A percentile compares a stretch with the other conserved stretches of the same genome.
Conservation (phyloP, 495 filamentous ascomycete genomes). For the Aspergillus wentii region DNA sequence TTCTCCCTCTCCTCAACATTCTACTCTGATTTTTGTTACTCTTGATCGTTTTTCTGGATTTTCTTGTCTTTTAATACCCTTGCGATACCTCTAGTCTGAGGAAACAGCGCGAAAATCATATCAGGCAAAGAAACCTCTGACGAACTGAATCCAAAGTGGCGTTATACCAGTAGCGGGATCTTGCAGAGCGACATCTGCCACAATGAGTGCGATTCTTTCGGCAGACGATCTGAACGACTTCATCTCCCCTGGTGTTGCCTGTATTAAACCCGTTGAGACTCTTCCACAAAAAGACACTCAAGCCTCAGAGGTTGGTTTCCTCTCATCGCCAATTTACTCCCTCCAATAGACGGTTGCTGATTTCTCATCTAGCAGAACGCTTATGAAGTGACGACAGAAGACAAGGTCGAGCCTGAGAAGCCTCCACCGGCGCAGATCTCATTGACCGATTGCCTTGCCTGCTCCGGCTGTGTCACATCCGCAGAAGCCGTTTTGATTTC, state of each 20-base stretch:
- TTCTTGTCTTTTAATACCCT: too few species aligned
- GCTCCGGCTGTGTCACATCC: constrained; percentile 95
- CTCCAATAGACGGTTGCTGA: constrained; percentile 15
- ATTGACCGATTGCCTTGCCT: constrained; percentile 94
- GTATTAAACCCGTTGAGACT: constrained; percentile 95
- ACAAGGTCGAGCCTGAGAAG: constrained; percentile 57
- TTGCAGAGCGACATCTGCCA: constrained; percentile 17
- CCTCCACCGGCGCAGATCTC: constrained; percentile 80
- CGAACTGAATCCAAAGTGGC: too few species aligned
- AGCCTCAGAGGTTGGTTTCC: constrained; percentile 27
- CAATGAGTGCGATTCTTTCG: constrained; percentile 94
- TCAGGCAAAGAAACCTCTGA: too few species aligned
- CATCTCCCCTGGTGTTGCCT: constrained; percentile 94
- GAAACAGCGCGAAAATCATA: too few species aligned
- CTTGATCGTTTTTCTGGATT: not conserved
- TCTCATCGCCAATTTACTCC: not conserved
- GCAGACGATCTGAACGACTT: constrained; percentile 98
- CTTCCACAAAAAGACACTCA: constrained; percentile 54
- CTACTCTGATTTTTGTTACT: not conserved
- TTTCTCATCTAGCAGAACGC: constrained; percentile 45
- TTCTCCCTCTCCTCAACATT: constrained; percentile 4
- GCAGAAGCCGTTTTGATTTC: constrained; percentile 93
- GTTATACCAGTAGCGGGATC: constrained; percentile 1
- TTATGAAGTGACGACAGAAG: constrained; percentile 90
- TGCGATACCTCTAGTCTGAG: too few species aligned